Evolutionary conservation across 345 rosid species (phyloP).

Genomic region (Lumnitzera littorea): DNA sequence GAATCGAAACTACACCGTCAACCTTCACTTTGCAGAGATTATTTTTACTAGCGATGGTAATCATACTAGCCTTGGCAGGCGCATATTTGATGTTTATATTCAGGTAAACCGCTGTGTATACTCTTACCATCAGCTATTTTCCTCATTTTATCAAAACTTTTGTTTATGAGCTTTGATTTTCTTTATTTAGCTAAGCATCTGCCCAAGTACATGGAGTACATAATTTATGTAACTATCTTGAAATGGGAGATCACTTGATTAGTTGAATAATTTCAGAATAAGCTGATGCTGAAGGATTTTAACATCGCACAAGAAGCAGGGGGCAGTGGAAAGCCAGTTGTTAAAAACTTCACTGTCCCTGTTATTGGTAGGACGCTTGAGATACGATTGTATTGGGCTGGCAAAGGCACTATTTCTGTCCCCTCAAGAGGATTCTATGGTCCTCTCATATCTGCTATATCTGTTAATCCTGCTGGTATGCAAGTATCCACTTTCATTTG

Average conservation of each 20-base stretch:
- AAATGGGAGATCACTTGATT: background rate
- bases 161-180: too few relatives aligned
- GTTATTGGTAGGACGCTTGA: slow-evolving; percentile 12
- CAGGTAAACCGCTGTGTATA: background rate
- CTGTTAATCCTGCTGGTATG: slow-evolving; percentile 4
- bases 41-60: background rate
- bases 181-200: too few relatives aligned
- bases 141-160: background rate
- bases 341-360: background rate
- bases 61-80: slow-evolving; percentile 9
- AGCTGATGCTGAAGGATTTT: slow-evolving; percentile 14
- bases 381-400: slow-evolving; percentile 23
- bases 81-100: slow-evolving; percentile 10
- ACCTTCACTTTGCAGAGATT: slow-evolving; percentile 13
- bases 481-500: background rate
- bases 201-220: too few relatives aligned
- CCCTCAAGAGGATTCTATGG: slow-evolving; percentile 16
- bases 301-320: slow-evolving; percentile 15
- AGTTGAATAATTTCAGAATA: slow-evolving; percentile 1
- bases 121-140: background rate
- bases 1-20: slow-evolving; percentile 2
- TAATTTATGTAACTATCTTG: background rate
- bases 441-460: slow-evolving; percentile 27
- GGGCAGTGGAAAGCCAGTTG: slow-evolving; percentile 8
- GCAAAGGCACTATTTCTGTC: slow-evolving; percentile 15